These are phyloP conservation scores for Pestalotiopsis sp. DNA, from an alignment of 2,329 filamentous ascomycete species.

Conservation along the genomic window DNA sequence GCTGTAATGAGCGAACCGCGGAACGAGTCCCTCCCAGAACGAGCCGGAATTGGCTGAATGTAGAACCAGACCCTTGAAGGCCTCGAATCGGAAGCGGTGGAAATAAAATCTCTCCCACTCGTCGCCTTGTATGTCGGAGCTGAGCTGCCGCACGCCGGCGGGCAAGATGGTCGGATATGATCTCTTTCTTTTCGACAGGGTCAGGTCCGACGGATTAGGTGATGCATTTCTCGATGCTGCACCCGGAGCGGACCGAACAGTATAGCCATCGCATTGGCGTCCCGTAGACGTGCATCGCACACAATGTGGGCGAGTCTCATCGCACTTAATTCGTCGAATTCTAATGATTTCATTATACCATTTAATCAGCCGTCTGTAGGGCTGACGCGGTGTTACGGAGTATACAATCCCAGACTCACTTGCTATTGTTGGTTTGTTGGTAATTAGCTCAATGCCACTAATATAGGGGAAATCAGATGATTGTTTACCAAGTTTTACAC, in stretches of 20 bases:
- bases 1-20: conserved; percentile 31
- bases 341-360: conserved; percentile 21
- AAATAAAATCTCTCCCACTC: conserved; percentile 38
- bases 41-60: conserved; percentile 29
- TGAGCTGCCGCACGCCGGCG: conserved; percentile 33
- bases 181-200: not conserved
- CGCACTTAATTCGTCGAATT: conserved; percentile 9
- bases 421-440: conserved; percentile 23
- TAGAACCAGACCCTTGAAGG: conserved; percentile 31
- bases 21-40: conserved; percentile 35
- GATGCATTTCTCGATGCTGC: not conserved
- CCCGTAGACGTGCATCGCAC: conserved; percentile 29
- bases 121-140: conserved; percentile 39
- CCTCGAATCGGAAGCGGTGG: conserved; percentile 35
- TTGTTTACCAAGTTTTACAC: conserved; percentile 42
- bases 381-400: conserved; percentile 20
- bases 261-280: conserved; percentile 36
- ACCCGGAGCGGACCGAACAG: conserved; percentile 14
- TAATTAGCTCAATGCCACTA: conserved; percentile 8
- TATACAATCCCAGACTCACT: not conserved
- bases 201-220: conserved; percentile 11
- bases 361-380: conserved; percentile 4
- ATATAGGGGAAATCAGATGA: not conserved
- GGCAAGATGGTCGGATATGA: conserved; percentile 12
- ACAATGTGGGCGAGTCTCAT: conserved; percentile 1